Base-by-base conservation (phyloP, 169 alveolate species). In the Cardiosporidium cionae region DNA sequence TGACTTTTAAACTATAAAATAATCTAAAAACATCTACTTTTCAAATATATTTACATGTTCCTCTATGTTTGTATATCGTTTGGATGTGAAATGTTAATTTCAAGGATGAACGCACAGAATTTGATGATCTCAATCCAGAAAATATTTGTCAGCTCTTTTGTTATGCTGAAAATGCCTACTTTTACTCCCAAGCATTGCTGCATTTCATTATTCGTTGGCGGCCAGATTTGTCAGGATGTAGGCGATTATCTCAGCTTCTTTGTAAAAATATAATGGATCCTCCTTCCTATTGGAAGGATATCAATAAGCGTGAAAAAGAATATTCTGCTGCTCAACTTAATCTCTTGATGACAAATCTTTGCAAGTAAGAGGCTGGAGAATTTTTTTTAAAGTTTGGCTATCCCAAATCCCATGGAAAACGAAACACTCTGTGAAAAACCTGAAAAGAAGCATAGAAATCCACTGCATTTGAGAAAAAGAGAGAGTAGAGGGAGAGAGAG, bases 171-270 rank as follows among this genome's bases (percentile, higher is more conserved):
- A 90, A 90, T 70, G 94, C 96, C 1, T 91, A 91, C 32, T 87
- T 91, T 72, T 91, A 91, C 84, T 88, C 96, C 32, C 94, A 89
- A 37, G 93, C 95, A 27, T 82, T 91, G 53, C 85, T 91, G 29
- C 93, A 89, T 52, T 91, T 89, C 62, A 91, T 90, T 63, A 84
- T 88, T 35, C 85, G 86, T 53, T 90, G 95, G 92, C 68, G 95
- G 29, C 89, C 89, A 22, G 96, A 91, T 32, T 69, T 87, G 23
- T 74, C 85, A 7, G 95, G 96, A 2, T 89, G 94, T 72, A 75
- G 96, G 6, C 83, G 95, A 36, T 74, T 91, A n/a, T 88, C 95
- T 2, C 96, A 91, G 72, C 82, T 87, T 69, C 68, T 83, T 6
- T 72, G 79, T 53, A 80, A 78, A 64, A 64, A 65, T 22, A 86